Evolutionary conservation across 2,329 filamentous ascomycete genomes (phyloP).

Genomic region (Didymellaceae sp.): DNA sequence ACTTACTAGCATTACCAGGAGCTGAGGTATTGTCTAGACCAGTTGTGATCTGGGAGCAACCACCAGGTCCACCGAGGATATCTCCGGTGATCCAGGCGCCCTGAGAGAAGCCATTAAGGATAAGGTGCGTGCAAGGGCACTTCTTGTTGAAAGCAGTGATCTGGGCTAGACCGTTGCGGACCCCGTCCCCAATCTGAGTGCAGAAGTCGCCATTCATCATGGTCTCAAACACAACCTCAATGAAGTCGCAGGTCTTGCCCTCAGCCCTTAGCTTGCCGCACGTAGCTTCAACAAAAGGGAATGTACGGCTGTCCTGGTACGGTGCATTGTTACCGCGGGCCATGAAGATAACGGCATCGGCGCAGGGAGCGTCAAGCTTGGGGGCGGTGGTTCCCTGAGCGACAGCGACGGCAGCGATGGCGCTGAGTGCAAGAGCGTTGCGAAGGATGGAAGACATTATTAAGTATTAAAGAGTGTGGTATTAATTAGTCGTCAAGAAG

Average conservation of each 20-base stretch:
- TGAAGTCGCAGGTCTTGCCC: constrained; percentile 35
- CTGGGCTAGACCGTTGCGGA: constrained; percentile 27
- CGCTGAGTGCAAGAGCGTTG: constrained; percentile 31
- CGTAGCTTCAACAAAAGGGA: constrained; percentile 28
- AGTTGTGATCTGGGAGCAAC: constrained; percentile 26
- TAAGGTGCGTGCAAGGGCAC: constrained; percentile 63
- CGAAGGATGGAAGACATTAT: constrained; percentile 37
- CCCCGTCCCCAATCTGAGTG: constrained; percentile 27
- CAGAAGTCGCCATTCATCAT: constrained; percentile 24
- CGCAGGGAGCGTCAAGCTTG: constrained; percentile 33
- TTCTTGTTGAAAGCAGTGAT: constrained; percentile 62
- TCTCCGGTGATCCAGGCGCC: constrained; percentile 66
- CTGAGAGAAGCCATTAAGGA: constrained; percentile 66
- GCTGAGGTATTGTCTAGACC: constrained; percentile 28
- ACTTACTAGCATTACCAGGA: constrained; percentile 35
- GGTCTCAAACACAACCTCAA: constrained; percentile 27
- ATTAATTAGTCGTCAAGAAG: constrained; percentile 26
- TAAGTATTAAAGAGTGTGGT: constrained; percentile 32
- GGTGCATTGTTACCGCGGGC: constrained; percentile 34
- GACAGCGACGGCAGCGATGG: constrained; percentile 32
- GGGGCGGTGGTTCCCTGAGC: constrained; percentile 37
- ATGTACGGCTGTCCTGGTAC: constrained; percentile 32
- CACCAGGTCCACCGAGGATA: constrained; percentile 59
- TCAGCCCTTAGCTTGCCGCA: constrained; percentile 30
- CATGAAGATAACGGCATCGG: constrained; percentile 32